Percentiles rank a stretch among this genome's conserved stretches.
phyloP scores from a whole-genome alignment of 2,329 filamentous ascomycete genomes.

The Hypoxylon sp. region DNA sequence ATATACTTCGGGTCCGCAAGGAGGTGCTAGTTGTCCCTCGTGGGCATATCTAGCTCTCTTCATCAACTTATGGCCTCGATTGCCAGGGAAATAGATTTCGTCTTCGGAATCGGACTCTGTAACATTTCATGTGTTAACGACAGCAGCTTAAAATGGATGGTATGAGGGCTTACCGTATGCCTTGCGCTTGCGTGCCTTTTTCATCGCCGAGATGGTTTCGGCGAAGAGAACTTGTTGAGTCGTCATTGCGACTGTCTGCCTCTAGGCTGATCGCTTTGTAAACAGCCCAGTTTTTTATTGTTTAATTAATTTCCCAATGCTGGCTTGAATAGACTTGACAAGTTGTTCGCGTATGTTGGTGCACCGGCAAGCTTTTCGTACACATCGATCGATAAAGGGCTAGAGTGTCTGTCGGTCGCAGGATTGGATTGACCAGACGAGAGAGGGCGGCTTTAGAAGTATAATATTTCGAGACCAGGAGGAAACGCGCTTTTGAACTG shows the following conservation, averaged over 20 bases:
- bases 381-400: constrained; percentile 5
- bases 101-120: constrained; percentile 82
- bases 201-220: constrained; percentile 74
- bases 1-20: constrained; percentile 72
- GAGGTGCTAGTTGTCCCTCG: constrained; percentile 72
- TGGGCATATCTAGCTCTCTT: constrained; percentile 76
- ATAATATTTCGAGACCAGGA: neutral
- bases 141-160: no score
- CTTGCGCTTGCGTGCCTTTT: constrained; percentile 71
- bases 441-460: constrained; percentile 3
- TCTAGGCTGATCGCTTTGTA: constrained; percentile 2
- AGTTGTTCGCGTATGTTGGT: neutral
- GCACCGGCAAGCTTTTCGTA: constrained; percentile 1
- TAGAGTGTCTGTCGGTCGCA: constrained; percentile 25
- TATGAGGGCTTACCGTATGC: constrained; percentile 66
- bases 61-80: constrained; percentile 82
- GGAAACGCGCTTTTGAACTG: neutral
- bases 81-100: constrained; percentile 72
- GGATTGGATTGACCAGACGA: constrained; percentile 23
- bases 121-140: no score
- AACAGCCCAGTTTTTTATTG: constrained; percentile 7
- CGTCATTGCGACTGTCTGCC: constrained; percentile 53
- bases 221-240: constrained; percentile 69
- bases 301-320: neutral
- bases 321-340: neutral